These are phyloP conservation scores for Erythrophleum ivorense DNA, from an alignment of 331 rosid genomes.

Conservation along the genomic window DNA sequence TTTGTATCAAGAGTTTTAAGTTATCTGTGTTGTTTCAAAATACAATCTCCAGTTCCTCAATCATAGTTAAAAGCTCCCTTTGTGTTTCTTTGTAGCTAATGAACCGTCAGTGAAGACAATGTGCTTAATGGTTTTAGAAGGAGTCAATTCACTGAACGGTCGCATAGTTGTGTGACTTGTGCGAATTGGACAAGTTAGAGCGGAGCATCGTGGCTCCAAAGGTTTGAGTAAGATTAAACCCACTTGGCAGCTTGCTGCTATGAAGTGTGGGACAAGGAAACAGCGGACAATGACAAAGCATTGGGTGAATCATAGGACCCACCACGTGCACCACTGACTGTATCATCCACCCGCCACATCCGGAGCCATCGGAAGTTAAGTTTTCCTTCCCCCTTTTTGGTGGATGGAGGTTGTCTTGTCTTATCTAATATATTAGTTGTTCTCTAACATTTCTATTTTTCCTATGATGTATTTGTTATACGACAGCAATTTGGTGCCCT, in stretches of 20 bases:
- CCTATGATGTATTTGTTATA: too few species aligned
- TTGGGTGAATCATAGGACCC: constrained; percentile 34
- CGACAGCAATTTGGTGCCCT: not conserved
- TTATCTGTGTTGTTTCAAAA: too few species aligned
- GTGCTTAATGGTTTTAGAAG: constrained; percentile 17
- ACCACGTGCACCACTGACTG: constrained; percentile 49
- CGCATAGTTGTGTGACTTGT: not conserved
- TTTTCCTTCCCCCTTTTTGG: not conserved
- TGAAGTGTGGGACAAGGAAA: constrained; percentile 36
- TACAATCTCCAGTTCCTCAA: not conserved
- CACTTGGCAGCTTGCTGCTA: constrained; percentile 27
- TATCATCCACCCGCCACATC: constrained; percentile 36
- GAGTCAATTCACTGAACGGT: constrained; percentile 12
- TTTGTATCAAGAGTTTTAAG: not conserved
- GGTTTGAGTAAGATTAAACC: constrained; percentile 27
- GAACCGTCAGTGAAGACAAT: constrained; percentile 13
- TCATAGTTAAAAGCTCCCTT: not conserved
- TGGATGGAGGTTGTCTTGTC: constrained; percentile 26
- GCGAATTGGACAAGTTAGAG: constrained; percentile 22
- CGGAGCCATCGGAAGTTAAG: constrained; percentile 34
- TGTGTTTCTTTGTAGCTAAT: not conserved
- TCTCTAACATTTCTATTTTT: not conserved
- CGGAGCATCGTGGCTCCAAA: constrained; percentile 36
- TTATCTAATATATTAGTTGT: constrained; percentile 9
- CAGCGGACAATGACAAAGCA: constrained; percentile 41